A percentile compares a stretch with the other conserved stretches of the same genome.
Evolutionary conservation across 306 rosid species (phyloP).

Genomic region (Parietaria judaica): DNA sequence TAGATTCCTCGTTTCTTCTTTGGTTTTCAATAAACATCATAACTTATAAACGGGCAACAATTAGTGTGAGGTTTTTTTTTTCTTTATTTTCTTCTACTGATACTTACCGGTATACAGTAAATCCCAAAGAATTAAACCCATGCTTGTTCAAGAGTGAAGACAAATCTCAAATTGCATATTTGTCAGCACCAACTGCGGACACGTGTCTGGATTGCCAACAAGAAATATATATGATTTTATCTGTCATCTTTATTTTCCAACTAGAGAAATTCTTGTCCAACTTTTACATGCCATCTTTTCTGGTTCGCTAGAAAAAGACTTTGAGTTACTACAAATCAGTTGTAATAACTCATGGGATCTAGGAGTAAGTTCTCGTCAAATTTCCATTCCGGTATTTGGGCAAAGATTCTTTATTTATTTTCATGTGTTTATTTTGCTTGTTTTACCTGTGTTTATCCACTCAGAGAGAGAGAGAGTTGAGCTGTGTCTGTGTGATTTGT

Average conservation of each 20-base stretch:
- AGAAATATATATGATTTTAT: too few relatives aligned
- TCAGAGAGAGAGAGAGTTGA: constrained; percentile 17
- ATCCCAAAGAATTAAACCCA: too few relatives aligned
- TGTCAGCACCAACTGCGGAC: constrained; percentile 25
- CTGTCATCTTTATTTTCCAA: too few relatives aligned
- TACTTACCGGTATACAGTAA: too few relatives aligned
- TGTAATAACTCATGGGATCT: constrained; percentile 21
- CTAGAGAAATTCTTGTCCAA: not conserved
- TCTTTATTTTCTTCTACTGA: too few relatives aligned
- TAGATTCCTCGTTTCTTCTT: too few relatives aligned
- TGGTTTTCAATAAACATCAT: too few relatives aligned
- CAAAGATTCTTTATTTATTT: too few relatives aligned
- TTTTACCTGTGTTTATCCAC: constrained; percentile 11
- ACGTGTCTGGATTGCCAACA: constrained; percentile 18
- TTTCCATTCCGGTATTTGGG: too few relatives aligned
- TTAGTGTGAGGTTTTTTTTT: too few relatives aligned
- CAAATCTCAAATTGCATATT: constrained; percentile 4
- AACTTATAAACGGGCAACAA: too few relatives aligned
- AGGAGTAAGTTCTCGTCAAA: constrained; percentile 12
- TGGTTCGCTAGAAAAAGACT: constrained; percentile 12
- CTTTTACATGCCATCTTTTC: not conserved
- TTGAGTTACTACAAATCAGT: too few relatives aligned
- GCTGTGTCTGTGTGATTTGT: constrained; percentile 27
- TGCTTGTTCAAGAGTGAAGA: constrained; percentile 19
- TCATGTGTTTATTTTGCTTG: not conserved